Evolutionary conservation across 306 rosid genomes (phyloP), one percentile per base, ranked within the genome.

Genomic region (Castanea mollissima): DNA sequence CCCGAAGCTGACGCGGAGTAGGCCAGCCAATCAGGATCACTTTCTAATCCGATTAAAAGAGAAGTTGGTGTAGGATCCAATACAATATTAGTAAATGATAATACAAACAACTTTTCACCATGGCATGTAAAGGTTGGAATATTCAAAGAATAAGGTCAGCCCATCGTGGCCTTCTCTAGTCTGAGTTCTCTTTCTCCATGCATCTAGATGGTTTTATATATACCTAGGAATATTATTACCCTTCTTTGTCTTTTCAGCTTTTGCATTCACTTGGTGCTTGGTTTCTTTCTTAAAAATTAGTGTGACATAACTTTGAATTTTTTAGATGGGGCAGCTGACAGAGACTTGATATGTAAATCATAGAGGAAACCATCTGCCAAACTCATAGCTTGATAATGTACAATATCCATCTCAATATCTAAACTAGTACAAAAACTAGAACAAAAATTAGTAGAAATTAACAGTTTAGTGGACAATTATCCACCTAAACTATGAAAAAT

Each of bases 301-400:
- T 44, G 25, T 75, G 78, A 62, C 76, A 44, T 75, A 71, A 78
- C 55, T 76, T 78, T 76, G 83, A 74, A 80, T 75, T 81, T 76
- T 75, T 82, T 58, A 71, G 88, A 88, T 75, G 78, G 78, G 87
- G 85, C 59, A 69, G 85, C 38, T 80, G 85, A 78, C 75, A 80
- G 62, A 65, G 89, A 88, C 83, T 82, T 85, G 20, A 57, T 60
- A 85, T 75, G 46, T 69, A 58, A 20, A 8, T 8, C 27, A 4
- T 12, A 23, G 14, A 23, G 8, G 18, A 5, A 60, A 23, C 25
- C 5, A 25, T 10, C 34, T 13, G 67, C 34, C 34, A 12, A 59
- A 25, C 67, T 21, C 67, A 25, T 21, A 23, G 27, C 13, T 59
- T 60, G 46, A 8, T 49, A 49, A 49, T 12, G 12, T 49, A 3